Base-by-base conservation (phyloP, 768 basidiomycete species). In the Boletales sp. region DNA sequence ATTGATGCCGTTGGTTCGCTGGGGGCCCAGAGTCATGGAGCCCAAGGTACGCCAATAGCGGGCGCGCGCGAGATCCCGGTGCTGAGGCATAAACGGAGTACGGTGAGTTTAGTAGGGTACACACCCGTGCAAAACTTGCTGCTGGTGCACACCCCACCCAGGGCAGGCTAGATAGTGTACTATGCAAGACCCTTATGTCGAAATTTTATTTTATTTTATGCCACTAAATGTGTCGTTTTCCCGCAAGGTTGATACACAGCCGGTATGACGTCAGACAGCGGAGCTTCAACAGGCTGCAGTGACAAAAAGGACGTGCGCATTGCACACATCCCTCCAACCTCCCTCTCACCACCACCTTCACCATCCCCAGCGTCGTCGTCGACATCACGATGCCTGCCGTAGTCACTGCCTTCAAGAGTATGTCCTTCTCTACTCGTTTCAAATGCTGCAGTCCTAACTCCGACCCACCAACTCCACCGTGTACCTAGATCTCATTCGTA, bases 371-470 rank as follows among this genome's bases (percentile, higher is more conserved):
- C 51, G 30, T 35, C 51, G 34, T 49, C 51, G 39, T 54, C 56
- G 34, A n/a, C 44, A 34, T 19, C 11, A 57, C 54, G 44, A 87
- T 87, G 86, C 84, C 84, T 54, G 77, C 77, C 50, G 86, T 91
- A 46, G 86, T 94, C 60, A 83, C 92, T 70, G 86, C 87, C 18
- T 89, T 94, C 74, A 94, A 92, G 77, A 93, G 90, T 91, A 66
- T 36, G 76, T 70, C 30, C 36, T 38, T 19, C 32, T 14, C 11
- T 37, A 35, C 45, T 46, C 37, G 28, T 57, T 53, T 44, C 8
- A 37, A 52, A 17, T 25, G 21, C 49, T 49, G 46, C 40, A 38
- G 39, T 50, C 46, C 50, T 18, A 52, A 63, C 55, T 54, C 60
- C 56, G 51, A 58, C 56, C 62, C 62, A 45, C 55, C 51, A 25